Conservation (phyloP, 1,139 yeast species). For the Nadsonia commutata region DNA sequence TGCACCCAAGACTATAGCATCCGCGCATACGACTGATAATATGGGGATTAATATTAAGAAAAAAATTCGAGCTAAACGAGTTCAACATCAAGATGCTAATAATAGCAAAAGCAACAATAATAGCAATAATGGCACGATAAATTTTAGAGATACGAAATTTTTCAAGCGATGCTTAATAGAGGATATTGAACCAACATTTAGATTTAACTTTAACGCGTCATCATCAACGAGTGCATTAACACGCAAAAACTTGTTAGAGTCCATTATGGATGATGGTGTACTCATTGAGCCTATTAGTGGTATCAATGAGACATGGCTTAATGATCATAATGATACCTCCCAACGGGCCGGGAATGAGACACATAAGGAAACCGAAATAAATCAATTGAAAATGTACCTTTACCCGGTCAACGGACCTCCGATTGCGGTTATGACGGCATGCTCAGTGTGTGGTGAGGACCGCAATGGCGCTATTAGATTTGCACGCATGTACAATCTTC, state of each 20-base stretch:
- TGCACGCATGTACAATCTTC: neutral
- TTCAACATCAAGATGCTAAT: no score
- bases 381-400: neutral
- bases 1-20: no score
- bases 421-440: neutral
- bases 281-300: neutral
- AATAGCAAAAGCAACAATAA: no score
- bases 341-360: neutral
- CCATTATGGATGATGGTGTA: neutral
- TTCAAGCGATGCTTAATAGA: neutral
- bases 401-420: neutral
- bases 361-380: neutral
- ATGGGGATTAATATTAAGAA: no score
- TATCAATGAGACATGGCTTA: neutral
- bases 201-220: neutral
- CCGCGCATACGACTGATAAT: no score
- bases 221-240: no score
- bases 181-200: neutral
- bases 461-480: neutral
- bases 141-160: neutral
- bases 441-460: neutral
- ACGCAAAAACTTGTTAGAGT: neutral
- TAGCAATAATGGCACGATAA: neutral
- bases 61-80: no score
- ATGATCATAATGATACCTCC: neutral